Evolutionary conservation across 2,329 filamentous ascomycete genomes (phyloP), one percentile per base, ranked within the genome.

Genomic region (Epichloe gansuensis): DNA sequence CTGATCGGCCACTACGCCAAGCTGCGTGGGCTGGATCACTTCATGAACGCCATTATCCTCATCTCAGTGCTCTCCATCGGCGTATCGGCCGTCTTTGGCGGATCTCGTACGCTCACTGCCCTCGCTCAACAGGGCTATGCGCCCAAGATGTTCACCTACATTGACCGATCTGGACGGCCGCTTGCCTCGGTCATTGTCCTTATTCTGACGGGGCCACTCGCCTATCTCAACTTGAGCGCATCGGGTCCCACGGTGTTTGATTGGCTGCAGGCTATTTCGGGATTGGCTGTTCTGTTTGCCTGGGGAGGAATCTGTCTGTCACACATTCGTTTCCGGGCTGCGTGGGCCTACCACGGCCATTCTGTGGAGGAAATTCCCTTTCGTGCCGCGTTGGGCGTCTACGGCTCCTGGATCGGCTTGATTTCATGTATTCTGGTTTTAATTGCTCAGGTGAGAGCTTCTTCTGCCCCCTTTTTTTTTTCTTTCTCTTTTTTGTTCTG

Each of bases 301-400:
- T 85, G 81, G 81, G 79, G 73, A 23, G 80, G 76, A 45, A 82
- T 85, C 59, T 83, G 80, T 62, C 63, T 81, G 17, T 75, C 78
- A 1, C 81, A 85, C 60, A 82, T 85, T 58, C 80, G 81, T n/a
- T 85, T 84, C 74, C 80, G 82, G 39, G 56, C 61, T 4, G 82
- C 80, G 0, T 85, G 81, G 81, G 64, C 63, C 23, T 61, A 66
- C 15, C 73, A 82, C 52, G 80, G 80, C 25, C 79, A 77, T 59
- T 73, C 70, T 2, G 63, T 83, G 4, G 78, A 84, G n/a, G 80
- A 83, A 60, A 75, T 87, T 4, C 78, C 82, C 1, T 87, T 82
- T 70, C 66, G 67, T 40, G 78, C 81, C 17, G 67, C 74, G 47
- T 73, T 77, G 46, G 84, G 84, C 52, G 70, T 84, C 7, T 69